Evolutionary conservation across 2,329 filamentous ascomycete species (phyloP).

Genomic region (Boeremia exigua): DNA sequence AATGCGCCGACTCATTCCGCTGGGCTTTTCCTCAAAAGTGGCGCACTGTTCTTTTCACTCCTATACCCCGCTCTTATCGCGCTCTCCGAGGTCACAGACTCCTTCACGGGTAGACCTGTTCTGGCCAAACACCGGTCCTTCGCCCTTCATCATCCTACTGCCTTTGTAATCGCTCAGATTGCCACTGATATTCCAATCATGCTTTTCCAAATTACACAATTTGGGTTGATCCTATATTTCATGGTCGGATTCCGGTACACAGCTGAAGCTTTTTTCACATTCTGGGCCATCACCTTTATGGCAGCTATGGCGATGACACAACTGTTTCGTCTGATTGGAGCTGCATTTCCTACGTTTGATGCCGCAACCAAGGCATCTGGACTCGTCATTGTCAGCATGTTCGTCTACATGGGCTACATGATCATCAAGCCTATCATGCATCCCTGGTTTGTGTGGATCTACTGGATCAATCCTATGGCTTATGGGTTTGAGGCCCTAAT

Average conservation of each 20-base stretch:
- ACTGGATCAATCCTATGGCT: conserved; percentile 76
- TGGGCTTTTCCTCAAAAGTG: not conserved
- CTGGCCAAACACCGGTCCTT: not conserved
- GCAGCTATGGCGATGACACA: conserved; percentile 67
- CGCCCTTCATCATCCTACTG: not conserved
- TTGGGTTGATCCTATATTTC: conserved; percentile 64
- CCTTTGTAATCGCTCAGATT: not conserved
- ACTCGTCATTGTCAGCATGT: conserved; percentile 60
- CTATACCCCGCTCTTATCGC: not conserved
- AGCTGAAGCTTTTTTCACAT: conserved; percentile 80
- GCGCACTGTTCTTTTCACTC: not conserved
- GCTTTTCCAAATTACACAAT: not conserved
- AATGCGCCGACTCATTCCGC: not conserved
- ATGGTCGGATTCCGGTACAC: conserved; percentile 76
- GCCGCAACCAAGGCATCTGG: conserved; percentile 60
- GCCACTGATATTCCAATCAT: not conserved
- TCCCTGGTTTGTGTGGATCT: conserved; percentile 80
- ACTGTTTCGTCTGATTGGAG: conserved; percentile 77
- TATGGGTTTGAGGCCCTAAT: conserved; percentile 72
- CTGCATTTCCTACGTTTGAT: conserved; percentile 66
- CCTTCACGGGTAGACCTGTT: not conserved
- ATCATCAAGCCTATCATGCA: conserved; percentile 67
- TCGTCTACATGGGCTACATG: conserved; percentile 63
- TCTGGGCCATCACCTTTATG: conserved; percentile 68
- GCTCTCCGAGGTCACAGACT: not conserved